Base-by-base conservation (phyloP, 2,329 filamentous ascomycete species). In the Chaetomium sp. region DNA sequence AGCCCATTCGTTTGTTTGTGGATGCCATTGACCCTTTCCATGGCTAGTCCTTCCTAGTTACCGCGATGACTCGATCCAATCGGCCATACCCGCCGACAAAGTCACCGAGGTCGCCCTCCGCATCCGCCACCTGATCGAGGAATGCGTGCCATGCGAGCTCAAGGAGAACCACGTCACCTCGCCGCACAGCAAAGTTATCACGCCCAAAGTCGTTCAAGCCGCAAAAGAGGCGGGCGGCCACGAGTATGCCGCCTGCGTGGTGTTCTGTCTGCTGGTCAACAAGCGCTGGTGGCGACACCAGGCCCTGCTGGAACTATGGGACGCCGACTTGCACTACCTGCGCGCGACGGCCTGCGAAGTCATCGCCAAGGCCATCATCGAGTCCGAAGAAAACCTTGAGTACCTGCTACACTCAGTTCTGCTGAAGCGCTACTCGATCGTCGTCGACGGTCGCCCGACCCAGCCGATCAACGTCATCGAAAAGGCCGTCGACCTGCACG, bases 31-130 rank as follows among this genome's bases (percentile, higher is more conserved):
- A 14, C 48, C 57, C 11, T 27, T 6, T 6, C n/a, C 5, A 33
- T 27, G 5, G 34, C 42, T 27, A 88, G 85, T 91, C 11, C 80
- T 91, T 2, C 86, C 87, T 1, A 76, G 75, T 11, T 80, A 85
- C 62, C 76, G 77, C 62, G 76, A 82, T 62, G 79, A 81, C 10
- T 69, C 76, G 1, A 73, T 85, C 44, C 72, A 83, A 43, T 85
- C 88, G 9, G 84, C 87, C 34, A 84, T 92, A 38, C 82, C 89
- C 1, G 78, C 91, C 10, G 77, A 80, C 57, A 87, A 94, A 65
- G 91, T 96, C 59, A 96, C 92, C 59, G 91, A 91, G 69, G 80
- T 95, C 54, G 92, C 91, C 33, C 80, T 99, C 12, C 89, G 91
- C 55, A 78, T 99, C 61, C 95, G 92, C 65, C 90, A 95, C 68